These are phyloP conservation scores for Nicotiana tabacum DNA, from an alignment of 257 asterid species.

Conservation along the genomic window DNA sequence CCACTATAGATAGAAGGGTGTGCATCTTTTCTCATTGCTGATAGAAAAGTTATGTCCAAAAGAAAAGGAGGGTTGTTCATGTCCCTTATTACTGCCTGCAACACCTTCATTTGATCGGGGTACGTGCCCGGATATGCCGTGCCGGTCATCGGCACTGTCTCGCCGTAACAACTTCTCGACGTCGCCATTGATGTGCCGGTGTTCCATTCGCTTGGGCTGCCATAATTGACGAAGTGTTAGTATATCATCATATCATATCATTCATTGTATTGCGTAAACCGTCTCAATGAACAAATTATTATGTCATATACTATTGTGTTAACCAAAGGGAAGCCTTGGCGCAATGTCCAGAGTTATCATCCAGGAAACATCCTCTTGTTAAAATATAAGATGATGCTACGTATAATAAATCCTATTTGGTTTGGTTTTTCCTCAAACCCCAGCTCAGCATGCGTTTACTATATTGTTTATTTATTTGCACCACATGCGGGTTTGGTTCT, in stretches of 20 bases:
- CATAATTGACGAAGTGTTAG: background rate
- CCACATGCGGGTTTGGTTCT: background rate
- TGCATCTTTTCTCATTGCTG: constrained; percentile 90
- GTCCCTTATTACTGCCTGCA: constrained; percentile 43
- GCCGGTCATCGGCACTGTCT: constrained; percentile 58
- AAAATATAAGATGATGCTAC: background rate
- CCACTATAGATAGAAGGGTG: constrained; percentile 97
- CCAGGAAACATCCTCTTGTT: background rate
- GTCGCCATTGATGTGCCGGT: constrained; percentile 31
- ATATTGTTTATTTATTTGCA: background rate
- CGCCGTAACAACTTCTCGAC: constrained; percentile 74
- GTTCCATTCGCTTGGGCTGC: constrained; percentile 91
- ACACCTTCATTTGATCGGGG: constrained; percentile 64
- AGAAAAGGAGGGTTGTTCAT: constrained; percentile 74
- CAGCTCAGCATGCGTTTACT: background rate
- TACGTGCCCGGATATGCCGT: constrained; percentile 44
- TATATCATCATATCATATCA: background rate
- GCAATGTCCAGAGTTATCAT: too few species aligned
- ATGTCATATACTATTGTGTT: background rate
- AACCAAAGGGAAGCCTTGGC: background rate
- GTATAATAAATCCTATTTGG: background rate
- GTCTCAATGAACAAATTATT: background rate
- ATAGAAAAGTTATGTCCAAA: constrained; percentile 77
- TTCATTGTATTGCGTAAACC: background rate
- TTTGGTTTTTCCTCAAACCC: background rate